These are phyloP conservation scores for Taphrina populina DNA, from an alignment of 1,139 yeast species.

Conservation along the genomic window DNA sequence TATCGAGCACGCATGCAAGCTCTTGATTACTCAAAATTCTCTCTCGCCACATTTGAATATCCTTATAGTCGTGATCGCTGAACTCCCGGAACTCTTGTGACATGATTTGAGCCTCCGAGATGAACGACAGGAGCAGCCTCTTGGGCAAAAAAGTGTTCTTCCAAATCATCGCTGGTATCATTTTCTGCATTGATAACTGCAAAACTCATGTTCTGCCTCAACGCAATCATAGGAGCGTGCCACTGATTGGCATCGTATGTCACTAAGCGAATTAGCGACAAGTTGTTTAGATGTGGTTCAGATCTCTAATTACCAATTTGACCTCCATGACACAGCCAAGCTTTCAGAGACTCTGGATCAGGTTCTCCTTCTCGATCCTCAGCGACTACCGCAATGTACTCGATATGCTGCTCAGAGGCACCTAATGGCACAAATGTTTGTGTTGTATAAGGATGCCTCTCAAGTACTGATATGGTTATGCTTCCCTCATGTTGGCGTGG, in stretches of 20 bases:
- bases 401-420: conserved; percentile 50
- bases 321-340: conserved; percentile 57
- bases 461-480: conserved; percentile 54
- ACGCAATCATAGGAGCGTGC: conserved; percentile 95
- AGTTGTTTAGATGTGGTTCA: background rate
- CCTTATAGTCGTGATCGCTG: too few relatives aligned
- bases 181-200: conserved; percentile 83
- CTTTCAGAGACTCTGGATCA: conserved; percentile 58
- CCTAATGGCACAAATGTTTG: conserved; percentile 93
- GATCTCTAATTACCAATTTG: background rate
- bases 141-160: conserved; percentile 9
- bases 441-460: conserved; percentile 86
- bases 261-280: conserved; percentile 60
- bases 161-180: conserved; percentile 62
- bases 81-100: too few relatives aligned
- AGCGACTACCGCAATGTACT: conserved; percentile 82
- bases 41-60: too few relatives aligned
- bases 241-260: conserved; percentile 75
- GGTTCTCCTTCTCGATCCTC: conserved; percentile 58
- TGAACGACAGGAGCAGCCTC: background rate
- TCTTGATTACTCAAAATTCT: too few relatives aligned
- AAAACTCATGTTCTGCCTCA: conserved; percentile 50
- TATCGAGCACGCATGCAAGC: too few relatives aligned
- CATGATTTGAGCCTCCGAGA: too few relatives aligned
- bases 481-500: conserved; percentile 6